phyloP scores from a whole-genome alignment of 371 early-diverging fungal species.

The Actinomucor elegans region DNA sequence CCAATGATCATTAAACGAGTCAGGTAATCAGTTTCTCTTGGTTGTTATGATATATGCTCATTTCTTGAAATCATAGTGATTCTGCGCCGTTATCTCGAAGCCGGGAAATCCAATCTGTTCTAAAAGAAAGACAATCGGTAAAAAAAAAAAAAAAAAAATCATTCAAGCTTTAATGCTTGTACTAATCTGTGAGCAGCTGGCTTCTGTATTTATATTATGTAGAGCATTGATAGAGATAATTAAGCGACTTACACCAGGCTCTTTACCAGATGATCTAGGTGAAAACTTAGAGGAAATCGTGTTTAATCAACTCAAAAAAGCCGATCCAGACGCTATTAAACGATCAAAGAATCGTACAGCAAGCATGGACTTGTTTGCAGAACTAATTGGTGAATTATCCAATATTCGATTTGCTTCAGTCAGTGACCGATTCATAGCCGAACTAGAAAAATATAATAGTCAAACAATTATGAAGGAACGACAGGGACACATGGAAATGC shows the following conservation, averaged over 20 bases:
- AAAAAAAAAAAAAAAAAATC: too few relatives aligned
- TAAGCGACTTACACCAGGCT: constrained; percentile 66
- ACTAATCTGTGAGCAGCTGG: constrained; percentile 57
- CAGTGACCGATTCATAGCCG: constrained; percentile 90
- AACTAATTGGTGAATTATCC: constrained; percentile 87
- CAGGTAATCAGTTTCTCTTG: too few relatives aligned
- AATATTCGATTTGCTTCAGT: constrained; percentile 88
- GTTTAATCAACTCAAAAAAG: constrained; percentile 84
- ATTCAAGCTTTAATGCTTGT: too few relatives aligned
- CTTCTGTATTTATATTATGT: constrained; percentile 87
- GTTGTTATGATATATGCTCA: constrained; percentile 15
- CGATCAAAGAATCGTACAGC: constrained; percentile 81
- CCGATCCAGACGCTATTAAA: constrained; percentile 81
- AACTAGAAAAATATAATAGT: constrained; percentile 74
- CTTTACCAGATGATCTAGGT: constrained; percentile 84
- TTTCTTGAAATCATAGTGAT: constrained; percentile 34
- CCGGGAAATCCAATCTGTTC: constrained; percentile 38
- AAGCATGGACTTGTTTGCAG: constrained; percentile 86
- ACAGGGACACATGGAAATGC: constrained; percentile 82
- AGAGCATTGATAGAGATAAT: constrained; percentile 86
- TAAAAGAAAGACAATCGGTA: constrained; percentile 58
- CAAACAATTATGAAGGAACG: constrained; percentile 56
- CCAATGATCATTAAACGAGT: constrained; percentile 38
- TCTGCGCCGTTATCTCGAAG: constrained; percentile 44
- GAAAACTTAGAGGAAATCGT: constrained; percentile 89